These are phyloP conservation scores for Scopulariopsis brevicaulis DNA, from an alignment of 2,329 filamentous ascomycete genomes.

Conservation along the genomic window DNA sequence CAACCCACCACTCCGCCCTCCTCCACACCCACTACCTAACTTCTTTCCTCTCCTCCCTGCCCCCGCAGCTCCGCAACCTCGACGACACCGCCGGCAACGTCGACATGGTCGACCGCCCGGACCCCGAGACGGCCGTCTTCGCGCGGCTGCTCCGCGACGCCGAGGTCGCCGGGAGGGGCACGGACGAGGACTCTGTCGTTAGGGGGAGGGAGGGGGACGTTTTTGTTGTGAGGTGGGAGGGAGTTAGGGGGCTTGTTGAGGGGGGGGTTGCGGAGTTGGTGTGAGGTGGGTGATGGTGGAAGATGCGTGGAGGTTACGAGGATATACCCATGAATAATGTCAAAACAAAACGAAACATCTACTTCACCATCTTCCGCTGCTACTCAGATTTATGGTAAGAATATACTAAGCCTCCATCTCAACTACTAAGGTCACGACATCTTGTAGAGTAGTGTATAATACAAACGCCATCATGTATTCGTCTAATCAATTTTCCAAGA, in stretches of 20 bases:
- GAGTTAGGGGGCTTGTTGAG: constrained; percentile 51
- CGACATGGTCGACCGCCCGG: constrained; percentile 85
- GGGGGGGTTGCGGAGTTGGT: constrained; percentile 46
- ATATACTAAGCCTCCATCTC: neutral
- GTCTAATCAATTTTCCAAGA: neutral
- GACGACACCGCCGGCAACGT: constrained; percentile 86
- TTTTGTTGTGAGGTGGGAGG: constrained; percentile 62
- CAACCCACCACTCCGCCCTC: constrained; percentile 73
- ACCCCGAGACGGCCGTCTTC: constrained; percentile 76
- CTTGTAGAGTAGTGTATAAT: too few species aligned
- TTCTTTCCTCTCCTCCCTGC: constrained; percentile 78
- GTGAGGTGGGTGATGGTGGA: constrained; percentile 19
- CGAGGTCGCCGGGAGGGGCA: constrained; percentile 47
- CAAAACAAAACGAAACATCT: neutral
- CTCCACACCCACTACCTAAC: constrained; percentile 75
- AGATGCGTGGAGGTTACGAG: neutral
- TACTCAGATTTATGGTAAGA: neutral
- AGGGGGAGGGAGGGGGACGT: constrained; percentile 51
- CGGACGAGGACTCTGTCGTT: constrained; percentile 50
- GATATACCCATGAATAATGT: constrained; percentile 2
- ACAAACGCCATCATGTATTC: neutral
- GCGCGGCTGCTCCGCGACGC: constrained; percentile 57
- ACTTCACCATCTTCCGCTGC: neutral
- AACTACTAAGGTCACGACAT: neutral
- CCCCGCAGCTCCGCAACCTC: constrained; percentile 64